Evolutionary conservation across 1,284 basidiomycete genomes (phyloP).

Genomic region (Papiliotrema fonsecae): DNA sequence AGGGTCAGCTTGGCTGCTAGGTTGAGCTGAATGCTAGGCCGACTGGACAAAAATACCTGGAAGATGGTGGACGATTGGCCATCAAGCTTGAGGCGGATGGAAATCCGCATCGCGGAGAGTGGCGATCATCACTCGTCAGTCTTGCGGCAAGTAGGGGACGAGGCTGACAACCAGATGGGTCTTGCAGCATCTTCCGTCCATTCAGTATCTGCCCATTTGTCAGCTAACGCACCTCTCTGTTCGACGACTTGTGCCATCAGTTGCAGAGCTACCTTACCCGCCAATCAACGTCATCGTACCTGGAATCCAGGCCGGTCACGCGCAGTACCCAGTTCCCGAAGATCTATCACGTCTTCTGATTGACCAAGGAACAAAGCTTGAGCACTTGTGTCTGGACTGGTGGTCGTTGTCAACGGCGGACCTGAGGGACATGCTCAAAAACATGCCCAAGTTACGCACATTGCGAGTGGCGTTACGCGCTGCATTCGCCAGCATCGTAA

Average conservation of each 20-base stretch:
- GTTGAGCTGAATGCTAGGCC: constrained; percentile 11
- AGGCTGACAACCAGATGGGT: constrained; percentile 19
- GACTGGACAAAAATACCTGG: constrained; percentile 32
- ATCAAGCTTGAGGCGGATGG: constrained; percentile 10
- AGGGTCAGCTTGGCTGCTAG: constrained; percentile 5
- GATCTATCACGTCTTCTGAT: constrained; percentile 14
- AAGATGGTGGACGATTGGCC: constrained; percentile 22
- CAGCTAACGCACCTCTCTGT: constrained; percentile 23
- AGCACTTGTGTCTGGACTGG: constrained; percentile 26
- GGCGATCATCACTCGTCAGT: constrained; percentile 26
- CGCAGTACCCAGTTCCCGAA: constrained; percentile 7
- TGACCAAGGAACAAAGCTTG: constrained; percentile 10
- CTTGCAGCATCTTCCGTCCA: constrained; percentile 24
- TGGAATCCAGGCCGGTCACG: constrained; percentile 8
- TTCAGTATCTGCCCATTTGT: constrained; percentile 18
- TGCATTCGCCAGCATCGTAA: constrained; percentile 16
- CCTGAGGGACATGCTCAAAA: constrained; percentile 15
- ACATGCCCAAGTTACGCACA: constrained; percentile 9
- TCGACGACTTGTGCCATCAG: constrained; percentile 18
- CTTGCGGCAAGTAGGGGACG: too few species aligned
- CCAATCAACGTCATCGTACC: constrained; percentile 9
- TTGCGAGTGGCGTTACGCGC: constrained; percentile 16
- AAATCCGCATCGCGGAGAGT: constrained; percentile 20
- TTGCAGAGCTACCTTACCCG: constrained; percentile 20
- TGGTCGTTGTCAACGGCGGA: constrained; percentile 17